Base-by-base conservation (phyloP, 1,284 basidiomycete species). In the Moesziomyces globuligerus region DNA sequence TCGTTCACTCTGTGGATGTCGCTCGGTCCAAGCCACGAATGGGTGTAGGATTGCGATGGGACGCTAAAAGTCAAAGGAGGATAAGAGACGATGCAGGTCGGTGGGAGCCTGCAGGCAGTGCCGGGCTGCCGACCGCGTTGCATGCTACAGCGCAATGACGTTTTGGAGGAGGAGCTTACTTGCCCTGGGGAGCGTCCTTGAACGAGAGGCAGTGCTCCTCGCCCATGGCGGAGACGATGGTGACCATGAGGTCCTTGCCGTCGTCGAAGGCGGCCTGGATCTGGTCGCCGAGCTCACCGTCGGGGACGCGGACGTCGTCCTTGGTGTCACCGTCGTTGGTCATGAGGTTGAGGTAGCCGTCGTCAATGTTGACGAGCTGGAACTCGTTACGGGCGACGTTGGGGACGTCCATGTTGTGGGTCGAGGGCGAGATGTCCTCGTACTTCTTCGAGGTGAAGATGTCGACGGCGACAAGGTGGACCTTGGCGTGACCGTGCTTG, bases 341-440 rank as follows among this genome's bases (percentile, higher is more conserved):
- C 91, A 98, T 91, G 83, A 98, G 88, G 88, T 94, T 97, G 82
- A 98, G 90, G 89, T 91, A 97, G 75, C 89, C 84, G 64, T 84
- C 83, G 76, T 83, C 74, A 73, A 83, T 82, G 84, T 85, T 83
- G 83, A 93, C 91, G 81, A 98, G 90, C 84, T 91, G 88, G 88
- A 90, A 98, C 89, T 98, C 96, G 68, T 87, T 88, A 84, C 95
- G 92, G 57, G 58, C 76, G 83, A 98, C 94, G 86, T 97, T 91
- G 84, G 95, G 95, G 81, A 98, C 95, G 82, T 97, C 94, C 92
- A 98, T 92, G 87, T 96, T 96, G 88, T 96, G 93, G 82, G 93
- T 96, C 81, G 96, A 98, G 83, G 95, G 95, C 79, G 86, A 95
- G 85, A 98, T 94, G 88, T 98, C 95, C 88, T 98, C 95, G 53